These are phyloP conservation scores for Symbiodinium pilosum DNA, from an alignment of 73 alveolate species.

Conservation along the genomic window DNA sequence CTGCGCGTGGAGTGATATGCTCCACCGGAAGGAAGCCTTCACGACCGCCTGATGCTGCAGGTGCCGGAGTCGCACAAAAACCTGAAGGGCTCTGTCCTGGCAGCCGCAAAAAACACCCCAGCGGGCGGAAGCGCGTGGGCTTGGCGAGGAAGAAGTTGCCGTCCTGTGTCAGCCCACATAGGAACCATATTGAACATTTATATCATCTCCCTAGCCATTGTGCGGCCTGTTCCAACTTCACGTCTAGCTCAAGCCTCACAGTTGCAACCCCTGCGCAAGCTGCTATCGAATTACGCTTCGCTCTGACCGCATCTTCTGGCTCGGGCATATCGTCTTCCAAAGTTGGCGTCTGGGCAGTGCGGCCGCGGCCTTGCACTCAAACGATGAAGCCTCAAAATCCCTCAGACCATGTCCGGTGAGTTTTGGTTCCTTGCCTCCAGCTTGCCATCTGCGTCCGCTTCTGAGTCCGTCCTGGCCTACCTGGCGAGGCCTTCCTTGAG, in stretches of 20 bases:
- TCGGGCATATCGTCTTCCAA: not conserved
- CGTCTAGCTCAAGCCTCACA: not conserved
- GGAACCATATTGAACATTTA: not conserved
- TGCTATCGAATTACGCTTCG: too few species aligned
- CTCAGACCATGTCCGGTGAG: not conserved
- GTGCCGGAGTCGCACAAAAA: too few species aligned
- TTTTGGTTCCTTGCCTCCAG: not conserved
- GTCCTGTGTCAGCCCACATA: conserved; percentile 16
- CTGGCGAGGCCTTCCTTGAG: not conserved
- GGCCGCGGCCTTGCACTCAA: not conserved
- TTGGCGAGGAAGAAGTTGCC: conserved; percentile 39
- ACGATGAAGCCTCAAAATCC: too few species aligned
- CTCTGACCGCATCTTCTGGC: not conserved
- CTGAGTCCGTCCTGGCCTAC: not conserved
- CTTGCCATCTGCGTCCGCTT: conserved; percentile 8
- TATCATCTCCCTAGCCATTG: not conserved
- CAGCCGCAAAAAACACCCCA: conserved; percentile 56
- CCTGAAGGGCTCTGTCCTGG: not conserved
- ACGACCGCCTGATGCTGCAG: conserved; percentile 12
- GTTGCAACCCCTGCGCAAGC: not conserved
- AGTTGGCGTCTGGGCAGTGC: not conserved
- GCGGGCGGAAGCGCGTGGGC: conserved; percentile 44
- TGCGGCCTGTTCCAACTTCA: conserved; percentile 3
- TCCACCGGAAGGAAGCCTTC: conserved; percentile 91
- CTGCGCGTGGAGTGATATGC: conserved; percentile 63